A percentile compares a stretch with the other conserved stretches of the same genome.
Conservation (phyloP, 192 early-diverging fungal genomes). For the Coemansia sp. region DNA sequence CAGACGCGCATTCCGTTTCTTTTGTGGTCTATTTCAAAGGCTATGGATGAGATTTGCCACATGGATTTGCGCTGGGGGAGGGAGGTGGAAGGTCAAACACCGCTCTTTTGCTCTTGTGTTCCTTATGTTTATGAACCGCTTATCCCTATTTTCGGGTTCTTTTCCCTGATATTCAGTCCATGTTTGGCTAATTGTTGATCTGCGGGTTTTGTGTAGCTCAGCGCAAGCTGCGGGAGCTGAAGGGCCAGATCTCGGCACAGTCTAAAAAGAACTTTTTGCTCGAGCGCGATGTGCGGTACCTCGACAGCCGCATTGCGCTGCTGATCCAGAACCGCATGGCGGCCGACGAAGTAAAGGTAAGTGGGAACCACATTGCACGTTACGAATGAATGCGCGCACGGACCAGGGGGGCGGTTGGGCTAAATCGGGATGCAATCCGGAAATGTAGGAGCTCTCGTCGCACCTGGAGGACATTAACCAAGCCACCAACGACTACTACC, state of each 20-base stretch:
- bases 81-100: no score
- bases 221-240: constrained; percentile 77
- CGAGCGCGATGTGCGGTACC: constrained; percentile 88
- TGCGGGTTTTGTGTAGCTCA: constrained; percentile 58
- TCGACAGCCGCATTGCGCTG: constrained; percentile 88
- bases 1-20: neutral
- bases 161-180: neutral
- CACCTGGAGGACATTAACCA: constrained; percentile 52
- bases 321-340: constrained; percentile 94
- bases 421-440: neutral
- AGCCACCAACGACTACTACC: constrained; percentile 56
- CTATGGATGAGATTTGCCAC: neutral
- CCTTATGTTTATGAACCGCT: no score
- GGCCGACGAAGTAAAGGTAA: constrained; percentile 70
- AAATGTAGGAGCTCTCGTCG: constrained; percentile 41
- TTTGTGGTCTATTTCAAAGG: neutral
- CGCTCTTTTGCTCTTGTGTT: no score
- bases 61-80: neutral
- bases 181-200: neutral
- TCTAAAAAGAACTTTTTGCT: constrained; percentile 95
- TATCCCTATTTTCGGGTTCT: no score
- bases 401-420: neutral
- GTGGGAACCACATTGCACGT: constrained; percentile 1
- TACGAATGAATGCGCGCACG: neutral
- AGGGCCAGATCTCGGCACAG: constrained; percentile 86